A percentile compares a stretch with the other conserved stretches of the same genome.
These are phyloP conservation scores for Acanthamoeba lenticulata DNA, from an alignment of 208 protist species.

Conservation along the genomic window DNA sequence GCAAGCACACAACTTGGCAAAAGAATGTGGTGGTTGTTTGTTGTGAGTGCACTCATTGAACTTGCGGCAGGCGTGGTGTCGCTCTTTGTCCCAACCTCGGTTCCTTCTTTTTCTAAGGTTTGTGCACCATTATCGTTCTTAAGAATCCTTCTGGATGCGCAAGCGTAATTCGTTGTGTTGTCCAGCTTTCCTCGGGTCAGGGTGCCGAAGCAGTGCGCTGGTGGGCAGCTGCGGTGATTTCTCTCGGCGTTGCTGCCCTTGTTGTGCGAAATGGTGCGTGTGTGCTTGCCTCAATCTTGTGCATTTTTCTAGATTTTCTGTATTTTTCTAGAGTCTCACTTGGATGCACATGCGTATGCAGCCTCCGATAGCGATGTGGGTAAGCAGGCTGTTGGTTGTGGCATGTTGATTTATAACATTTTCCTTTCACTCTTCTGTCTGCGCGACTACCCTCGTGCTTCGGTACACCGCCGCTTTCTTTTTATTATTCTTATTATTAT, in stretches of 20 bases:
- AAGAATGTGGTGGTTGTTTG: constrained; percentile 26
- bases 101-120: neutral
- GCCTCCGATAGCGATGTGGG: neutral
- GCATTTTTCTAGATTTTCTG: neutral
- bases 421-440: neutral
- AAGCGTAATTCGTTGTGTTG: neutral
- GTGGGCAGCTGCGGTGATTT: neutral
- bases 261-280: neutral
- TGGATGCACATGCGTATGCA: too few relatives aligned
- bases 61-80: neutral
- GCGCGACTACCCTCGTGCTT: constrained; percentile 5
- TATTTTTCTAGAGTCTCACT: too few relatives aligned
- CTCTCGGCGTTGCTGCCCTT: neutral
- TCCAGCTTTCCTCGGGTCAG: neutral
- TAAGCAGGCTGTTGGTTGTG: neutral
- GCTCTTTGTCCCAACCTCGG: neutral
- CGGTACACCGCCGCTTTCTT: neutral
- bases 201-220: neutral
- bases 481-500: neutral
- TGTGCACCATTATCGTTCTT: neutral
- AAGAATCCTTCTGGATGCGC: neutral
- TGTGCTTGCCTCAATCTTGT: neutral
- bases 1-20: neutral
- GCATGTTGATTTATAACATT: neutral
- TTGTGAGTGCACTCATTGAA: constrained; percentile 5